A percentile compares a stretch with the other conserved stretches of the same genome.
Evolutionary conservation across 78 protist genomes (phyloP).

Genomic region (Dictyostelium intermedium): DNA sequence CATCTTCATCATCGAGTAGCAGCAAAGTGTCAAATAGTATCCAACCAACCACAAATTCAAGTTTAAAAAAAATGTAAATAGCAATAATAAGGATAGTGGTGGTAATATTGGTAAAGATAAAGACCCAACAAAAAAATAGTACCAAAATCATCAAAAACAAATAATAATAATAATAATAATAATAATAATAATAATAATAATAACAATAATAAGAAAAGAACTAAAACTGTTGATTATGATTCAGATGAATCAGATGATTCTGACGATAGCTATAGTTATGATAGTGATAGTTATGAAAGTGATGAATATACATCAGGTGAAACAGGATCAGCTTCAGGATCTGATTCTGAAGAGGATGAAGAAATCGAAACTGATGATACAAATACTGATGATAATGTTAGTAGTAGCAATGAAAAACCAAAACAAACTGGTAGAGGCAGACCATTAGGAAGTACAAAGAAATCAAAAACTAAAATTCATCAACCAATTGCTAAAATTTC

Average conservation of each 20-base stretch:
- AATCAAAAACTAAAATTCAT: neutral
- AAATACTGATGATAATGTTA: neutral
- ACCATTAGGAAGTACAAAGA: neutral
- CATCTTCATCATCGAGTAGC: neutral
- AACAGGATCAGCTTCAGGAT: neutral
- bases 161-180: neutral
- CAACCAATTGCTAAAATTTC: neutral
- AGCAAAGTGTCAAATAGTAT: neutral
- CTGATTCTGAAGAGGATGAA: neutral
- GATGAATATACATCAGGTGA: neutral
- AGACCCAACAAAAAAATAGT: neutral
- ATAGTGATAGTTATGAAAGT: slow-evolving; percentile 2
- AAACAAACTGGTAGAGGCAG: neutral
- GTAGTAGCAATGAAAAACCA: neutral
- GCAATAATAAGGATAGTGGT: neutral
- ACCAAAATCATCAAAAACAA: neutral
- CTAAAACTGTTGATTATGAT: neutral
- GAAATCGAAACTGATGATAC: neutral
- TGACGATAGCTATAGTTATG: neutral
- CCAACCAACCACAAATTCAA: neutral
- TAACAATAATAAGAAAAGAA: neutral
- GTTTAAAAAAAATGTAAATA: neutral
- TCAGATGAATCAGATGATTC: neutral
- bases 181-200: neutral
- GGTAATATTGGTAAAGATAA: neutral